Base-by-base conservation (phyloP, 208 protist species). In the Leptomonas seymouri region DNA sequence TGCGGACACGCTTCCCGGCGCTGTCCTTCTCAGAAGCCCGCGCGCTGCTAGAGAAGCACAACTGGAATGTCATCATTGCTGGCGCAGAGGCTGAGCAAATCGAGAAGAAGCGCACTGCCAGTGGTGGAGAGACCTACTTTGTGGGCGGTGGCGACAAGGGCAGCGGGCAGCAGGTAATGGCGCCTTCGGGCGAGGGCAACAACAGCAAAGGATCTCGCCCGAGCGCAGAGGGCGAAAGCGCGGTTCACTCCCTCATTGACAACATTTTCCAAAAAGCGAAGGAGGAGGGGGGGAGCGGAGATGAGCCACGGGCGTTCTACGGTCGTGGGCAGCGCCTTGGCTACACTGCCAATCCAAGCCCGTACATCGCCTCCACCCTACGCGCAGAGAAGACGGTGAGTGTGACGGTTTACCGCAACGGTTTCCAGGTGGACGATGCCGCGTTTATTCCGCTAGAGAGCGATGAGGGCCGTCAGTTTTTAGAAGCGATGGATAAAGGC, bases 321-420 rank as follows among this genome's bases (percentile, higher is more conserved):
- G 91, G 91, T 3, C 64, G 75, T 12, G 88, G 88, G 0, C 80
- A 87, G 21, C 91, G 91, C 0, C 78, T 96, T 25, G 91, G 91
- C 28, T 86, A 92, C 82, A 93, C 87, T 1, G 66, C 78, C 11
- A 62, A 81, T 21, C 75, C 64, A 1, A 96, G 88, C 58, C 91
- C 88, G 0, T 81, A 82, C 39, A 87, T 96, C 53, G 79, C 84
- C 36, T 64, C 87, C 27, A 79, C 82, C 8, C 55, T 85, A 18
- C 77, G 72, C 0, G 81, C 84, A 27, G 67, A 82, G 57, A 86
- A 85, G 12, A 75, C 70, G 1, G 78, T 89, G 25, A 70, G 54
- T 20, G 53, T 96, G 1, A 78, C 69, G n/a, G 75, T 93, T 1
- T 96, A 92, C 76, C 60, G 73, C 25, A 86, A 96, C 71, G 83